phyloP scores from a whole-genome alignment of 257 asterid genomes.

The Orobanche coerulescens region DNA sequence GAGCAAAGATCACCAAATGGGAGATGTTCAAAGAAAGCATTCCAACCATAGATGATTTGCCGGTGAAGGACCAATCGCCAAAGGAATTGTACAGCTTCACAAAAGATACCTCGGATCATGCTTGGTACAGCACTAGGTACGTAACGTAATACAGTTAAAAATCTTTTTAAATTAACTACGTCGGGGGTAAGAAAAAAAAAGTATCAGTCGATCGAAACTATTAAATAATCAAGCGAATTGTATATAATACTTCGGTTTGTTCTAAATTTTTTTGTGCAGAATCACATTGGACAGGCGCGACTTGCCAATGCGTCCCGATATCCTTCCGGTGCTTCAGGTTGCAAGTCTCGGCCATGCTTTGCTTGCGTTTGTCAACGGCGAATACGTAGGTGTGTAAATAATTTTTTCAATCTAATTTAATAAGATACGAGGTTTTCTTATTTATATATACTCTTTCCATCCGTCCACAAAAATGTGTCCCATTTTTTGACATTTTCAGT shows the following conservation, averaged over 20 bases:
- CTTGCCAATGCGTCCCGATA: slow-evolving; percentile 64
- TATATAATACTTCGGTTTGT: too few species aligned
- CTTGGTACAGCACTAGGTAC: slow-evolving; percentile 87
- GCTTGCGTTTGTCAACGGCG: slow-evolving; percentile 65
- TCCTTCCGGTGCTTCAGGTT: slow-evolving; percentile 57
- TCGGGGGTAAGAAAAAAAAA: too few species aligned
- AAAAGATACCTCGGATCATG: slow-evolving; percentile 71
- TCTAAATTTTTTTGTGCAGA: slow-evolving; percentile 38
- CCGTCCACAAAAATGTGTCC: too few species aligned
- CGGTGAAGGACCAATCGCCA: slow-evolving; percentile 33
- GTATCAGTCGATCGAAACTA: too few species aligned
- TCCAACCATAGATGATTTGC: slow-evolving; percentile 38
- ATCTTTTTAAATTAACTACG: too few species aligned
- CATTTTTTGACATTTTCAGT: too few species aligned
- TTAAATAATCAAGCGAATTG: too few species aligned
- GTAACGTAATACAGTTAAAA: too few species aligned
- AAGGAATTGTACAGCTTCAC: slow-evolving; percentile 57
- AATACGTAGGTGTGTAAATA: slow-evolving; percentile 61
- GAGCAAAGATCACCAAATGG: slow-evolving; percentile 43
- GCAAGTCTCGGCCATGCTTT: slow-evolving; percentile 93
- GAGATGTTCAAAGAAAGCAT: slow-evolving; percentile 47
- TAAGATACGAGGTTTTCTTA: too few species aligned
- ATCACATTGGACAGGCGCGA: slow-evolving; percentile 39
- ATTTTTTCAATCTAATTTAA: too few species aligned
- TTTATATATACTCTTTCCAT: too few species aligned